Evolutionary conservation across 2,329 filamentous ascomycete genomes (phyloP).

Genomic region (Lasiodiplodia theobromae): DNA sequence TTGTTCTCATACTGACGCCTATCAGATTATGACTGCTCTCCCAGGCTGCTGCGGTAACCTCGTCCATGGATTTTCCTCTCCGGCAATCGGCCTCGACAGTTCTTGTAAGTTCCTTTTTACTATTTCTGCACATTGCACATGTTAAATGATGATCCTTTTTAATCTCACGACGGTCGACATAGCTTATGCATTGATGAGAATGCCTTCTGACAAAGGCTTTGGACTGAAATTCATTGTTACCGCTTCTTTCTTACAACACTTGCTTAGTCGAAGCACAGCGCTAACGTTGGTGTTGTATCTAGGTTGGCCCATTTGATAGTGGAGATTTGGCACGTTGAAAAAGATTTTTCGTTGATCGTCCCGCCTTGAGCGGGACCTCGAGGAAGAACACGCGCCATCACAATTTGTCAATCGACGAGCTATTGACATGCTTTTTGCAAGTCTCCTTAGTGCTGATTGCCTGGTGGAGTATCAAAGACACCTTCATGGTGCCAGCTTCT

Average conservation of each 20-base stretch:
- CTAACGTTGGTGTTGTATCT: not conserved
- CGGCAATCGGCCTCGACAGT: not conserved
- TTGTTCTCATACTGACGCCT: constrained; percentile 11
- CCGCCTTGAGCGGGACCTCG: constrained; percentile 8
- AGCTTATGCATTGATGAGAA: constrained; percentile 79
- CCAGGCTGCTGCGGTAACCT: not conserved
- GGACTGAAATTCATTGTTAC: constrained; percentile 15
- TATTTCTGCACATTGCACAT: constrained; percentile 34
- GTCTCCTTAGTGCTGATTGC: not conserved
- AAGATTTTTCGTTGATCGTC: constrained; percentile 20
- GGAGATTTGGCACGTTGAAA: not conserved
- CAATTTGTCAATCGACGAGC: not conserved
- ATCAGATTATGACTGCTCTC: constrained; percentile 30
- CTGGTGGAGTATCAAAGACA: not conserved
- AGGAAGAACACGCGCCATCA: constrained; percentile 1
- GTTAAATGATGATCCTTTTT: constrained; percentile 68
- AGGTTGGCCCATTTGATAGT: not conserved
- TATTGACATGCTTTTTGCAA: not conserved
- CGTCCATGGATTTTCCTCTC: not conserved
- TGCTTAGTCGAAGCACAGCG: not conserved
- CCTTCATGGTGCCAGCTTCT: not conserved
- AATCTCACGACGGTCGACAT: constrained; percentile 90
- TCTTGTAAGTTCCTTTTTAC: constrained; percentile 3
- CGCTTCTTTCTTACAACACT: not conserved
- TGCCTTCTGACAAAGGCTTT: constrained; percentile 74